These are phyloP conservation scores for Paecilomyces fulvus DNA, from an alignment of 2,329 filamentous ascomycete genomes.

Conservation along the genomic window DNA sequence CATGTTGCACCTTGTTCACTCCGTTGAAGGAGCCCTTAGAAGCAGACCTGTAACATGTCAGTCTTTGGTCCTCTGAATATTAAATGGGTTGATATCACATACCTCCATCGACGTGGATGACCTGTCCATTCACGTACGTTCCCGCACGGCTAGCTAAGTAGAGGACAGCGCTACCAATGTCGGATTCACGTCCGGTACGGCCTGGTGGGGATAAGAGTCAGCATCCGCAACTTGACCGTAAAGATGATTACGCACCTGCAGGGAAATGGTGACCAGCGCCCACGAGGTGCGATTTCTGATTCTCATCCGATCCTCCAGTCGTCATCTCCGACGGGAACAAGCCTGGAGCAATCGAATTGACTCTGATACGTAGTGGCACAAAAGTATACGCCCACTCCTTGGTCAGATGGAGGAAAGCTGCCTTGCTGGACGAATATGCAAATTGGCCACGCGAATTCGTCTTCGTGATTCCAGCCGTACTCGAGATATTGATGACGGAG, in stretches of 20 bases:
- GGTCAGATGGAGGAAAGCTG: slow-evolving; percentile 44
- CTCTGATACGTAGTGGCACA: slow-evolving; percentile 46
- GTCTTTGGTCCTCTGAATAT: background rate
- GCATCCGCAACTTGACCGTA: background rate
- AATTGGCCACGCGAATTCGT: slow-evolving; percentile 44
- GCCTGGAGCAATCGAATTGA: slow-evolving; percentile 51
- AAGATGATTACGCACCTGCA: slow-evolving; percentile 25
- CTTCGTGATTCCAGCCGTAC: slow-evolving; percentile 46
- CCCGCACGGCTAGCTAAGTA: slow-evolving; percentile 38
- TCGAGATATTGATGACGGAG: slow-evolving; percentile 46
- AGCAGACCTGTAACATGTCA: background rate
- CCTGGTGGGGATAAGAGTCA: slow-evolving; percentile 4
- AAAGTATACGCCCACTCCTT: slow-evolving; percentile 48
- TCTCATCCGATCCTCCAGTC: slow-evolving; percentile 41
- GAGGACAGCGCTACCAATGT: slow-evolving; percentile 51
- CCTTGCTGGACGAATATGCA: slow-evolving; percentile 45
- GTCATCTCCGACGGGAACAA: slow-evolving; percentile 54
- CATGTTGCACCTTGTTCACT: background rate
- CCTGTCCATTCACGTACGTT: slow-evolving; percentile 44
- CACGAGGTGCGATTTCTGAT: slow-evolving; percentile 49
- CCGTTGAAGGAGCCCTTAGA: background rate
- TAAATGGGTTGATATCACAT: background rate
- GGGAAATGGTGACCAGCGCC: slow-evolving; percentile 42
- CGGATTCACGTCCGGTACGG: slow-evolving; percentile 47
- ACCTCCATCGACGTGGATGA: slow-evolving; percentile 24